Evolutionary conservation across 768 basidiomycete genomes (phyloP).

Genomic region (Lentinus brumalis): DNA sequence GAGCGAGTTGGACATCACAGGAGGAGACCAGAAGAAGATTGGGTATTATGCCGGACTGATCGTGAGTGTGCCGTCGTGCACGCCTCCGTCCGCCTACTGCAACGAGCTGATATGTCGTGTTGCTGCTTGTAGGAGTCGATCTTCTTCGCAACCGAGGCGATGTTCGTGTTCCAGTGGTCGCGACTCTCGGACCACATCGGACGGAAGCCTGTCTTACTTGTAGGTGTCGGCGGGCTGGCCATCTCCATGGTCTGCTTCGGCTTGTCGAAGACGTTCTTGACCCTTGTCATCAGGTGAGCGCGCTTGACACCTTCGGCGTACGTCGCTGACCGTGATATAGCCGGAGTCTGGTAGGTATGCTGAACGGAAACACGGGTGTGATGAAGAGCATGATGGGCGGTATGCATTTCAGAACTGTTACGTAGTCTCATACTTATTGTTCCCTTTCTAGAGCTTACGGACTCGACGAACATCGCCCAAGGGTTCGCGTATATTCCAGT

Average conservation of each 20-base stretch:
- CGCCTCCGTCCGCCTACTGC: background rate
- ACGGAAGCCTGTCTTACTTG: constrained; percentile 50
- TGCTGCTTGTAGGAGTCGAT: constrained; percentile 41
- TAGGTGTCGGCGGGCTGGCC: constrained; percentile 34
- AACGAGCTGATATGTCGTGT: background rate
- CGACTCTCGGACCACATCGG: constrained; percentile 49
- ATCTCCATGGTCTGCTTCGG: constrained; percentile 40
- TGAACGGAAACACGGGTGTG: constrained; percentile 73
- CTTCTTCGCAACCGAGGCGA: constrained; percentile 48
- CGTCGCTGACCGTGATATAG: constrained; percentile 29
- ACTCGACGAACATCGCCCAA: constrained; percentile 38
- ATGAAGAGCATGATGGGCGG: constrained; percentile 69
- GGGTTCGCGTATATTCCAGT: constrained; percentile 34
- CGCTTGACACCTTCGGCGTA: background rate
- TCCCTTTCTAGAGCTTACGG: constrained; percentile 32
- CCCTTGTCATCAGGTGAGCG: constrained; percentile 30
- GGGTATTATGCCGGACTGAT: constrained; percentile 55
- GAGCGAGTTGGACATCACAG: constrained; percentile 42
- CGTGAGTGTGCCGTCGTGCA: constrained; percentile 32
- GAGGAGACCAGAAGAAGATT: constrained; percentile 44
- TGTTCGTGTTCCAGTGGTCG: constrained; percentile 50
- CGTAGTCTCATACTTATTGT: background rate
- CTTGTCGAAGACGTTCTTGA: constrained; percentile 35
- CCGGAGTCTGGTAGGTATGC: constrained; percentile 68
- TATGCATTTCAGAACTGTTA: background rate